Evolutionary conservation across 345 rosid species (phyloP), one percentile per base, ranked within the genome.

Genomic region (Eutrema heterophyllum): DNA sequence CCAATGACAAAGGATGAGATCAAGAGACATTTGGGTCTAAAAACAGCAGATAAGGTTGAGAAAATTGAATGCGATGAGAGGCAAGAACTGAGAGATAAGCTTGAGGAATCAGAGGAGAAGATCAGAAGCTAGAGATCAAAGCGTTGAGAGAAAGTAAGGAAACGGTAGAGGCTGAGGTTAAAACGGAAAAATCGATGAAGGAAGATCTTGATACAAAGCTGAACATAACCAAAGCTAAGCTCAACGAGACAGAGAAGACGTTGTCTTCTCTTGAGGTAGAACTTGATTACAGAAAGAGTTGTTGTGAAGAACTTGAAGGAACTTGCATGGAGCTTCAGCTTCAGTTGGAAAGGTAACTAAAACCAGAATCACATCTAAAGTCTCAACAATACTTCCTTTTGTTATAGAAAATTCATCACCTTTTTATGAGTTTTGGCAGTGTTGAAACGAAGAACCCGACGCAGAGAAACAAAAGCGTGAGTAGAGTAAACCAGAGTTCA

Each of bases 301-400:
- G 92, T 60, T 95, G 97, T 49, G 94, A 90, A 64, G 99, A 95
- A 52, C 81, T 92, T 39, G 97, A 95, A 84, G 88, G 88, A 10
- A 90, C 89, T 5, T 92, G 97, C 56, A 88, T 90, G 1, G 96
- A 95, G 80, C 97, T 95, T 79, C 97, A 95, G 79, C 96, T 95
- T 70, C 91, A 92, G 76, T 66, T 90, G 46, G 97, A 90, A 80
- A 90, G 44, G n/a, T n/a, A n/a, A n/a, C n/a, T n/a, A n/a, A n/a
- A n/a, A n/a, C n/a, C n/a, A n/a, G n/a, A n/a, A n/a, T n/a, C n/a
- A n/a, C n/a, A n/a, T n/a, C n/a, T n/a, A n/a, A n/a, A n/a, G n/a
- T n/a, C n/a, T n/a, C n/a, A n/a, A n/a, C n/a, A n/a, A n/a, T n/a
- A n/a, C n/a, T n/a, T n/a, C n/a, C n/a, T n/a, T n/a, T n/a, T n/a